A percentile compares a stretch with the other conserved stretches of the same genome.
These are phyloP conservation scores for Plicaturopsis crispa DNA, from an alignment of 768 basidiomycete species.

Conservation along the genomic window DNA sequence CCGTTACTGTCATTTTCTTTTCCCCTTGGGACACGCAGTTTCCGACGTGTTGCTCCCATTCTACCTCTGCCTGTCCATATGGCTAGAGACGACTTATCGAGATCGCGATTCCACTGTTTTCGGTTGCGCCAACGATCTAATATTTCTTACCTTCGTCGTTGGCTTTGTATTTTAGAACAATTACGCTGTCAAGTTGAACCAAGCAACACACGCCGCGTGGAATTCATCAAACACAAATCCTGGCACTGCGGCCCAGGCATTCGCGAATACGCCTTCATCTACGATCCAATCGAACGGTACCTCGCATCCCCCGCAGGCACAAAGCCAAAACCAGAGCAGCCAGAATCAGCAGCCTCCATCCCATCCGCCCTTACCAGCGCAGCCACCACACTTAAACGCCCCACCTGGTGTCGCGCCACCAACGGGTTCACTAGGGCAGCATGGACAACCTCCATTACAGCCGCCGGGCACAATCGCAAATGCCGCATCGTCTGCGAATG, in stretches of 20 bases:
- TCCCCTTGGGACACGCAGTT: slow-evolving; percentile 4
- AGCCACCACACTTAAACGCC: slow-evolving; percentile 42
- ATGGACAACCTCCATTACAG: slow-evolving; percentile 27
- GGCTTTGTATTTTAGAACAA: slow-evolving; percentile 39
- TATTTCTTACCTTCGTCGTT: not conserved
- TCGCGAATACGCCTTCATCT: slow-evolving; percentile 12
- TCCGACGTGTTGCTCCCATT: not conserved
- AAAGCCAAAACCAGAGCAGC: slow-evolving; percentile 20
- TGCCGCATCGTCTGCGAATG: slow-evolving; percentile 20
- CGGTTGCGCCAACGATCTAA: not conserved
- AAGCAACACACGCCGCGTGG: slow-evolving; percentile 58
- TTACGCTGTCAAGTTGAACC: slow-evolving; percentile 58
- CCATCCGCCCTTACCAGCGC: no score
- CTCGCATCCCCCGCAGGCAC: slow-evolving; percentile 19
- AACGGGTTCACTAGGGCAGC: slow-evolving; percentile 29
- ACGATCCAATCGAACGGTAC: slow-evolving; percentile 17
- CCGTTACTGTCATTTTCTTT: slow-evolving; percentile 8
- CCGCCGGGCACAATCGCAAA: slow-evolving; percentile 19
- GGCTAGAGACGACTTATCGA: no score
- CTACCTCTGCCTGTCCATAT: not conserved
- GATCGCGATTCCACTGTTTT: not conserved
- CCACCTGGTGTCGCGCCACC: slow-evolving; percentile 40
- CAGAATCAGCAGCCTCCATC: slow-evolving; percentile 25
- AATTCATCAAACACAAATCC: slow-evolving; percentile 47
- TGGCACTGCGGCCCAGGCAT: slow-evolving; percentile 17